Conservation (phyloP, 2,329 filamentous ascomycete species). For the Colletotrichum sp. region DNA sequence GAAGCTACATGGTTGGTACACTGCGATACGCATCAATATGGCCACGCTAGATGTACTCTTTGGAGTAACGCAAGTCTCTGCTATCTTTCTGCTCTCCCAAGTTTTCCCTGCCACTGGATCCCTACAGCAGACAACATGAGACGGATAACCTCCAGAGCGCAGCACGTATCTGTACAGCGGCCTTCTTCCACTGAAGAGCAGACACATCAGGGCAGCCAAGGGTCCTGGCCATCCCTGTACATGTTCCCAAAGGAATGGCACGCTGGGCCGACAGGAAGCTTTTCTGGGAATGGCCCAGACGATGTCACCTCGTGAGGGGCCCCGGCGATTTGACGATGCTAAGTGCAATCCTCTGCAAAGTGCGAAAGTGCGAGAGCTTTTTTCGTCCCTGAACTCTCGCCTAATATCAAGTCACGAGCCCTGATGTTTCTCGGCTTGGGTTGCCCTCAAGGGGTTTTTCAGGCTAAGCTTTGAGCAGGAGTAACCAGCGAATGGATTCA, state of each 20-base stretch:
- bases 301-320: not conserved
- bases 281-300: not conserved
- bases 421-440: not conserved
- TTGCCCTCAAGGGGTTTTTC: not conserved
- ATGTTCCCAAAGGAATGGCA: conserved; percentile 20
- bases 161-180: not conserved
- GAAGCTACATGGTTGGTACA: not conserved
- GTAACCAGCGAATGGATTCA: not conserved
- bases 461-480: not conserved
- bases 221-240: not conserved
- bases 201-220: not conserved
- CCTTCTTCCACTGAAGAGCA: not conserved
- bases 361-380: not conserved
- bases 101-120: not conserved
- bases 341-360: not conserved
- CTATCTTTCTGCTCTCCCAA: not conserved
- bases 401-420: not conserved
- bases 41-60: not conserved
- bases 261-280: conserved; percentile 10
- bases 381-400: not conserved
- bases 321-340: not conserved
- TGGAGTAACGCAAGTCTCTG: not conserved
- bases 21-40: not conserved
- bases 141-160: not conserved
- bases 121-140: not conserved